Percentiles rank a stretch among this genome's conserved stretches.
phyloP scores from a whole-genome alignment of 768 basidiomycete genomes.

The Phaeotremella fagi region DNA sequence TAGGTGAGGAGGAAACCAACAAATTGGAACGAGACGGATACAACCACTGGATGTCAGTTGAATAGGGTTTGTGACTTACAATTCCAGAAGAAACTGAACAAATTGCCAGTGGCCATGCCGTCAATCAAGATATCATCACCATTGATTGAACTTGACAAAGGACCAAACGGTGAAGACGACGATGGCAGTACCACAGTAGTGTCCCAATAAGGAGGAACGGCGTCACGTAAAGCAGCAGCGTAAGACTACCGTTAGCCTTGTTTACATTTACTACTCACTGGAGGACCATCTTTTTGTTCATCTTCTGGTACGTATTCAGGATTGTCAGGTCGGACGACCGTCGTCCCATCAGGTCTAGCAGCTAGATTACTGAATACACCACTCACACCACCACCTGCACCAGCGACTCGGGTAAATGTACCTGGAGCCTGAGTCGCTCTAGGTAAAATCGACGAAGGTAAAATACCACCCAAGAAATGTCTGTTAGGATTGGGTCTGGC shows the following conservation, averaged over 20 bases:
- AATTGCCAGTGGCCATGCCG: constrained; percentile 77
- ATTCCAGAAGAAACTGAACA: constrained; percentile 48
- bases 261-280: constrained; percentile 59
- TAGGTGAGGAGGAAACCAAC: constrained; percentile 76
- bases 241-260: constrained; percentile 61
- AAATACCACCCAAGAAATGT: constrained; percentile 38
- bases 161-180: constrained; percentile 44
- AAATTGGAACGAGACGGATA: constrained; percentile 96
- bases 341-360: constrained; percentile 68
- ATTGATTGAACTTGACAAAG: constrained; percentile 54
- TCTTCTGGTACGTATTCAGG: constrained; percentile 69
- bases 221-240: constrained; percentile 76
- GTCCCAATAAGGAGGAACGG: constrained; percentile 94
- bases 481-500: constrained; percentile 57
- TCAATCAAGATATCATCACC: constrained; percentile 76
- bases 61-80: constrained; percentile 18
- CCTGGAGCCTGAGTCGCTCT: constrained; percentile 4
- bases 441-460: constrained; percentile 34
- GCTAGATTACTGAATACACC: constrained; percentile 93
- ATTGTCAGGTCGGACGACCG: constrained; percentile 44
- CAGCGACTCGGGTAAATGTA: constrained; percentile 18
- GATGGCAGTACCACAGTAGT: constrained; percentile 81
- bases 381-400: constrained; percentile 59
- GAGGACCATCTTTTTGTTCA: constrained; percentile 73
- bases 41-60: constrained; percentile 55